Base-by-base conservation (phyloP, 1,139 yeast species). In the Schwanniomyces etchellsii region DNA sequence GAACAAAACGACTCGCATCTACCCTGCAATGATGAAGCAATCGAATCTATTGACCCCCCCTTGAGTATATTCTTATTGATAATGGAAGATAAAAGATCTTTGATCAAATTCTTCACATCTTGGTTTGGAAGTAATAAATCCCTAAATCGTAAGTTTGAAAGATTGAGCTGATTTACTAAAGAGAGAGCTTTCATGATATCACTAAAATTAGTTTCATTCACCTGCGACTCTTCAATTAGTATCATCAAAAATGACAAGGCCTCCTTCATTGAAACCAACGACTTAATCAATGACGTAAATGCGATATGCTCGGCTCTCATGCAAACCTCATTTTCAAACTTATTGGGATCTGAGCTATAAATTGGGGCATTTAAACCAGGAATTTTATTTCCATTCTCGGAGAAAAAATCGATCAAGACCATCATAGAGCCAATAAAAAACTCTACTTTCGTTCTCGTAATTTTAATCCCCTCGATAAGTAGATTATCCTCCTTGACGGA, bases 1-100 rank as follows among this genome's bases (percentile, higher is more conserved):
- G 96, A 86, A 49, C 97, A 93, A 56, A 88, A 93, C 2, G 95
- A 81, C 2, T 95, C 95, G 63, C 98, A 93, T 41, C 94, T 79
- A 32, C 85, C 93, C 55, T 91, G 96, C 32, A 93, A 64, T 2
- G 93, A 80, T 20, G 81, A 77, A 1, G 97, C 94, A 34, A 91
- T 86, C 32, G 81, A 69, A 50, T 91, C 98, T 31, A 93, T 91
- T 0, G 95, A 82, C 2, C 88, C 93, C n/a, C 98, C 98, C 44
- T 84, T 78, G 27, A 85, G 70, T 38, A 93, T 88, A 42, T 82
- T 85, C 49, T 84, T 81, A 55, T 89, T 89, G 35, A 93, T 88
- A 24, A 93, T 77, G 2, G 95, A 82, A 1, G 95, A 82, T 29
- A 91, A 73, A 27, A 93, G 74, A 47, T 89, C 97, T 50, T 86